These are phyloP conservation scores for Eutrema yunnanense DNA, from an alignment of 345 rosid species.

Conservation along the genomic window DNA sequence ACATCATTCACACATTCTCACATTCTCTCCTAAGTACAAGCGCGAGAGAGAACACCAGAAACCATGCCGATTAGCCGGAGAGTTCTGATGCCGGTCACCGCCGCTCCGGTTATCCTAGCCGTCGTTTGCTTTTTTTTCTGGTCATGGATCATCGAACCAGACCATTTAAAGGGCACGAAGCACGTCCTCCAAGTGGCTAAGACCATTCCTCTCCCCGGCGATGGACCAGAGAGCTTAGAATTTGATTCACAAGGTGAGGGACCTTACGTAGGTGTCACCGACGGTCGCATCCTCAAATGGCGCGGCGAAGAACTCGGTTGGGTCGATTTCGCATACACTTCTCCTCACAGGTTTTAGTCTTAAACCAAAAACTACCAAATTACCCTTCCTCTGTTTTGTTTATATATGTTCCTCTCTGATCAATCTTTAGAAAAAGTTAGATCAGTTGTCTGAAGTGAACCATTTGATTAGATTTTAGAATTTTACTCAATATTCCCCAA, in stretches of 20 bases:
- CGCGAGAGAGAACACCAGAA: too few species aligned
- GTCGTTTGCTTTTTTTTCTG: constrained; percentile 6
- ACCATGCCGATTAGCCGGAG: constrained; percentile 13
- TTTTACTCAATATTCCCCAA: too few species aligned
- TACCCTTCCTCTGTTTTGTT: too few species aligned
- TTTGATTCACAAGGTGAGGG: constrained; percentile 27
- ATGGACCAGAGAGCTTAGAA: constrained; percentile 31
- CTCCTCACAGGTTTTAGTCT: constrained; percentile 38
- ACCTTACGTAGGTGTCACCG: constrained; percentile 63
- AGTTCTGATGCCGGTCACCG: not conserved
- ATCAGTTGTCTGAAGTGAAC: too few species aligned
- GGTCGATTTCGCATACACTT: constrained; percentile 56
- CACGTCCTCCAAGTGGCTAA: constrained; percentile 8
- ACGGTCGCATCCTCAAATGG: constrained; percentile 54
- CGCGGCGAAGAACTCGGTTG: constrained; percentile 36
- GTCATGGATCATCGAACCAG: constrained; percentile 20
- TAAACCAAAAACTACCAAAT: not conserved
- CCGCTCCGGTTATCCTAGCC: constrained; percentile 16
- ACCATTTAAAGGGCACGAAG: not conserved
- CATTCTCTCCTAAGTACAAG: too few species aligned
- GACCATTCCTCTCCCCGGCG: constrained; percentile 20
- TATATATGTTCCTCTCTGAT: too few species aligned
- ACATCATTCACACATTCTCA: too few species aligned
- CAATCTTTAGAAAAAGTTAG: too few species aligned
- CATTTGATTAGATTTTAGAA: too few species aligned